Conservation (phyloP, 306 rosid genomes). For the Quercus aquifolioides region DNA sequence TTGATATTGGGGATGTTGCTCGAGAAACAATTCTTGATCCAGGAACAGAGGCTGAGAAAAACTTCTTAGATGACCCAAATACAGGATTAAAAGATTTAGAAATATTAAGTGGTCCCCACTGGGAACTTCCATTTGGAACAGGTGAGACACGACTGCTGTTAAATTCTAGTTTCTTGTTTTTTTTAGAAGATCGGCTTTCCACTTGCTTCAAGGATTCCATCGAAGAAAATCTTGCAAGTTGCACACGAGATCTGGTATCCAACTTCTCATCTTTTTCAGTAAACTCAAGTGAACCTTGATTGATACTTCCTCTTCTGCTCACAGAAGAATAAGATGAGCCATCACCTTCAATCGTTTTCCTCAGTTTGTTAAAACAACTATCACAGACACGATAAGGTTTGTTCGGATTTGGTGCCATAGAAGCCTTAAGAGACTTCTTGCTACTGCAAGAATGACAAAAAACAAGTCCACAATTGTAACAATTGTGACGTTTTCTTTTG, state of each 20-base stretch:
- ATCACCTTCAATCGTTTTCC: conserved; percentile 72
- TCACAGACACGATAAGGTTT: conserved; percentile 98
- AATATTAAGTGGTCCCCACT: conserved; percentile 87
- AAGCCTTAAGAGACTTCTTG: conserved; percentile 92
- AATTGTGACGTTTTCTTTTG: conserved; percentile 96
- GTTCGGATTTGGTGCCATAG: conserved; percentile 99
- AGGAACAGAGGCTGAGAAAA: conserved; percentile 98
- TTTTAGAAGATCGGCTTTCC: conserved; percentile 83
- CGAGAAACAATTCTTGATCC: conserved; percentile 99
- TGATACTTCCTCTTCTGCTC: conserved; percentile 90
- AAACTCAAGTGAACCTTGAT: conserved; percentile 65
- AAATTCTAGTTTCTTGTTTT: conserved; percentile 92
- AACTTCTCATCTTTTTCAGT: conserved; percentile 76
- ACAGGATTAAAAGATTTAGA: conserved; percentile 94
- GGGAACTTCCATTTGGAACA: conserved; percentile 88
- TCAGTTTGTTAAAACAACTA: conserved; percentile 77
- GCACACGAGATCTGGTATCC: conserved; percentile 77
- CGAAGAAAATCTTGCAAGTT: conserved; percentile 67
- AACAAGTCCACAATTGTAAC: conserved; percentile 96
- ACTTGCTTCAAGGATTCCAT: conserved; percentile 87
- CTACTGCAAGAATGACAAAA: conserved; percentile 98
- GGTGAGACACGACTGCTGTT: conserved; percentile 97
- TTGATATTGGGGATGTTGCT: conserved; percentile 97
- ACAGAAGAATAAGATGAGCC: conserved; percentile 74
- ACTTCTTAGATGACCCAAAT: conserved; percentile 97